These are phyloP conservation scores for Colletotrichum tanaceti DNA, from an alignment of 2,329 filamentous ascomycete species.

Conservation along the genomic window DNA sequence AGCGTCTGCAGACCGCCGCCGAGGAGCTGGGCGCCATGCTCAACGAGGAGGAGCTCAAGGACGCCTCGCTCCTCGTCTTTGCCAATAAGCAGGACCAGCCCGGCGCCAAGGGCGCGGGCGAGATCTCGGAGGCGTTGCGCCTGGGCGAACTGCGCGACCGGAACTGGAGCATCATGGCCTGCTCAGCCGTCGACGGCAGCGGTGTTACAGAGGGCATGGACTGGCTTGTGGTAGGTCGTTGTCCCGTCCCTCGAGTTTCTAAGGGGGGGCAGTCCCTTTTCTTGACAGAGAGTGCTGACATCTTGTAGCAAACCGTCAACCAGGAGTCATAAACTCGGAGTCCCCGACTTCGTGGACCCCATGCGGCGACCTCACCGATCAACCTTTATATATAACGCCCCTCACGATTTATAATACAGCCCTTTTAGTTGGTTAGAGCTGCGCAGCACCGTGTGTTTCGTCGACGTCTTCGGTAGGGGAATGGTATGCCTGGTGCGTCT, in stretches of 20 bases:
- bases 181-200: constrained; percentile 93
- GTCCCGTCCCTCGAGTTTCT: background rate
- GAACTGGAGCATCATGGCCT: constrained; percentile 99
- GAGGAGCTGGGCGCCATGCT: constrained; percentile 96
- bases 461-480: constrained; percentile 23
- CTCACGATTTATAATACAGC: constrained; percentile 36
- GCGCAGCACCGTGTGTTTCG: constrained; percentile 33
- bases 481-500: background rate
- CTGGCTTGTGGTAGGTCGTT: constrained; percentile 84
- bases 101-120: constrained; percentile 93
- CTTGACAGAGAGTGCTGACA: constrained; percentile 17
- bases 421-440: constrained; percentile 33
- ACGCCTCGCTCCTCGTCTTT: constrained; percentile 92
- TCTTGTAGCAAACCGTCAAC: constrained; percentile 45
- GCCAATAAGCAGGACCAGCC: constrained; percentile 99
- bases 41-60: constrained; percentile 95
- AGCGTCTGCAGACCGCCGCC: constrained; percentile 89
- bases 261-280: background rate
- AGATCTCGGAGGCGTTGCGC: constrained; percentile 93
- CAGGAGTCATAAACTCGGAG: constrained; percentile 40
- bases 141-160: constrained; percentile 92
- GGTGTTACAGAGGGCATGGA: constrained; percentile 99
- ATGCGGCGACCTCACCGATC: constrained; percentile 19
- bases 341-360: constrained; percentile 13
- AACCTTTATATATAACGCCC: constrained; percentile 33